Percentiles rank a stretch among this genome's conserved stretches.
phyloP scores from a whole-genome alignment of 371 early-diverging fungal species.

The Saksenaea oblongispora region DNA sequence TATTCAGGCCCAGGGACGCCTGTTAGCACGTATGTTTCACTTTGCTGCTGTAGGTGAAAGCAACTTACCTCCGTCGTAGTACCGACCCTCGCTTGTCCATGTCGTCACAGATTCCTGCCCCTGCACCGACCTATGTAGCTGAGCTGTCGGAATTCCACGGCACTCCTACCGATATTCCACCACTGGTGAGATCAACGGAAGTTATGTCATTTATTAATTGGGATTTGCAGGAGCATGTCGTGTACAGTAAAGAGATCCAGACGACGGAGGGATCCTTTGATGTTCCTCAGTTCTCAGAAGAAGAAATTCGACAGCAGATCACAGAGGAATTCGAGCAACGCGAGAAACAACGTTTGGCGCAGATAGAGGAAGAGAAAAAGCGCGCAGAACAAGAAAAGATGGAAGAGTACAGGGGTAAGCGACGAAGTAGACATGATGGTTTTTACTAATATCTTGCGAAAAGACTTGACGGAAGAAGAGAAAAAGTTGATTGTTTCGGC shows the following conservation, averaged over 20 bases:
- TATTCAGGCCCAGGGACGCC: conserved; percentile 50
- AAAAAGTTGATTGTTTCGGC: conserved; percentile 69
- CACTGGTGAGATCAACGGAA: conserved; percentile 53
- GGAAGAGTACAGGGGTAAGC: conserved; percentile 41
- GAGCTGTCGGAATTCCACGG: conserved; percentile 68
- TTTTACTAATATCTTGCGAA: not conserved
- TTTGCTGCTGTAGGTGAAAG: not conserved
- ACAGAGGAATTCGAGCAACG: conserved; percentile 61
- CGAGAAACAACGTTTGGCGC: conserved; percentile 59
- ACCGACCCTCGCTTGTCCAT: conserved; percentile 35
- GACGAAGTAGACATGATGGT: not conserved
- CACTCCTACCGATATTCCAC: conserved; percentile 81
- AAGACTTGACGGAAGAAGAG: conserved; percentile 86
- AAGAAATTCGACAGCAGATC: conserved; percentile 61
- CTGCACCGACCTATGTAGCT: conserved; percentile 41
- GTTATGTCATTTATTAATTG: not conserved
- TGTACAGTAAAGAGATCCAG: conserved; percentile 90
- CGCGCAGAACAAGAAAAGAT: conserved; percentile 53
- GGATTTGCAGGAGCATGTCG: conserved; percentile 72
- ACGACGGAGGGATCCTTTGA: conserved; percentile 70
- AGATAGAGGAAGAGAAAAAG: conserved; percentile 63
- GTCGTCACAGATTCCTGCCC: conserved; percentile 29
- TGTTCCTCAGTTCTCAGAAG: conserved; percentile 58
- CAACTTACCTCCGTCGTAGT: conserved; percentile 8
- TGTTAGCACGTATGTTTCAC: conserved; percentile 37